phyloP scores from a whole-genome alignment of 352 stramenopile genomes.

The Phytopythium kandeliae region DNA sequence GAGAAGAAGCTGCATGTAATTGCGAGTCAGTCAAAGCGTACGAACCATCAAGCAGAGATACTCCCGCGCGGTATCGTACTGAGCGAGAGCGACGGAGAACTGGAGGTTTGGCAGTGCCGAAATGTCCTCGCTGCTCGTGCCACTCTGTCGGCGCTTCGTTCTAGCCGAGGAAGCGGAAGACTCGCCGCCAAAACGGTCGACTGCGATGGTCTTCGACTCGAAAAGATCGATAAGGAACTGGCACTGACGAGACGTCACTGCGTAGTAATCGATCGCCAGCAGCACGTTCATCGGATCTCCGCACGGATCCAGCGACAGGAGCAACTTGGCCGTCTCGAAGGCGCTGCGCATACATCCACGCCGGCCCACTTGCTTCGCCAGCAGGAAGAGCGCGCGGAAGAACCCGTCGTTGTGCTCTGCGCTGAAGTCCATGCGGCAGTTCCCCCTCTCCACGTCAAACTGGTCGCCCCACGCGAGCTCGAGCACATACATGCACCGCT shows the following conservation, averaged over 20 bases:
- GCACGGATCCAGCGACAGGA: conserved; percentile 68
- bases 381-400: conserved; percentile 68
- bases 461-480: conserved; percentile 81
- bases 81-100: conserved; percentile 65
- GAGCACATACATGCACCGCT: conserved; percentile 79
- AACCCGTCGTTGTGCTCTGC: conserved; percentile 75
- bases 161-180: conserved; percentile 5
- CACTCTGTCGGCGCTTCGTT: conserved; percentile 8
- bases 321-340: conserved; percentile 74
- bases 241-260: conserved; percentile 68
- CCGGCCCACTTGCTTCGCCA: conserved; percentile 82
- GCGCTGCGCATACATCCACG: conserved; percentile 80
- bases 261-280: conserved; percentile 82
- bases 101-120: conserved; percentile 63
- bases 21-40: neutral
- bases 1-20: conserved; percentile 45
- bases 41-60: too few species aligned
- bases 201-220: conserved; percentile 47
- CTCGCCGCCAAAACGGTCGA: conserved; percentile 37
- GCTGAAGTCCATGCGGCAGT: conserved; percentile 78
- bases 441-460: conserved; percentile 76
- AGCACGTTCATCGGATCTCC: conserved; percentile 80
- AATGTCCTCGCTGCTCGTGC: conserved; percentile 21
- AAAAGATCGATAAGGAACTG: conserved; percentile 71
- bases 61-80: conserved; percentile 26